A percentile compares a stretch with the other conserved stretches of the same genome.
Conservation (phyloP, 2,329 filamentous ascomycete species). For the Aaosphaeria arxii region DNA sequence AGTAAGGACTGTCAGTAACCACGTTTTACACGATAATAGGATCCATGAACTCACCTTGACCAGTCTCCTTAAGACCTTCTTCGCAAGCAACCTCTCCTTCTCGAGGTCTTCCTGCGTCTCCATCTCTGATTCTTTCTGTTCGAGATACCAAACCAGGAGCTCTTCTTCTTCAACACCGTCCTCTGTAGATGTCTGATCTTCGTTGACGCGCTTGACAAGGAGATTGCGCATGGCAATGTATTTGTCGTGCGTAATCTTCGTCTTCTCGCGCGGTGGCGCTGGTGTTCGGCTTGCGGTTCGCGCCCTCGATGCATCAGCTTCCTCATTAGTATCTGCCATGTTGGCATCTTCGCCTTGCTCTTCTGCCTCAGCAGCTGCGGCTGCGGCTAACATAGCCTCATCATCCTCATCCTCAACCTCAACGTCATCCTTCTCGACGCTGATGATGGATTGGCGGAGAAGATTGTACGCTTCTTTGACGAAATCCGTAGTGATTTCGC, state of each 20-base stretch:
- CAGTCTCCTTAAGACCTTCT: constrained; percentile 91
- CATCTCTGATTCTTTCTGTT: constrained; percentile 82
- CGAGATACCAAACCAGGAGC: constrained; percentile 84
- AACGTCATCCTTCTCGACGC: constrained; percentile 95
- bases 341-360: constrained; percentile 43
- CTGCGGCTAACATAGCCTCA: constrained; percentile 51
- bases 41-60: constrained; percentile 68
- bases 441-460: constrained; percentile 91
- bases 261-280: constrained; percentile 57
- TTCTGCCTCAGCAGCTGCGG: constrained; percentile 42
- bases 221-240: constrained; percentile 88
- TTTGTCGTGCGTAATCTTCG: constrained; percentile 92
- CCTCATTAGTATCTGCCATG: constrained; percentile 24
- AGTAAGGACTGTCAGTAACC: background rate
- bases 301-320: constrained; percentile 31
- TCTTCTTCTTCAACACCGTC: constrained; percentile 84
- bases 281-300: constrained; percentile 39
- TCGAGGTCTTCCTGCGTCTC: constrained; percentile 78
- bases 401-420: constrained; percentile 85
- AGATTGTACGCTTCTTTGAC: constrained; percentile 91
- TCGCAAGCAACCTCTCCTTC: constrained; percentile 67
- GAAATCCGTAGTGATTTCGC: constrained; percentile 80
- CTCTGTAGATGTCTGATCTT: constrained; percentile 71
- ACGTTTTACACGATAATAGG: background rate
- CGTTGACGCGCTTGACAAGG: constrained; percentile 77